Evolutionary conservation across 441 rosid species (phyloP).

Genomic region (Breynia disticha): DNA sequence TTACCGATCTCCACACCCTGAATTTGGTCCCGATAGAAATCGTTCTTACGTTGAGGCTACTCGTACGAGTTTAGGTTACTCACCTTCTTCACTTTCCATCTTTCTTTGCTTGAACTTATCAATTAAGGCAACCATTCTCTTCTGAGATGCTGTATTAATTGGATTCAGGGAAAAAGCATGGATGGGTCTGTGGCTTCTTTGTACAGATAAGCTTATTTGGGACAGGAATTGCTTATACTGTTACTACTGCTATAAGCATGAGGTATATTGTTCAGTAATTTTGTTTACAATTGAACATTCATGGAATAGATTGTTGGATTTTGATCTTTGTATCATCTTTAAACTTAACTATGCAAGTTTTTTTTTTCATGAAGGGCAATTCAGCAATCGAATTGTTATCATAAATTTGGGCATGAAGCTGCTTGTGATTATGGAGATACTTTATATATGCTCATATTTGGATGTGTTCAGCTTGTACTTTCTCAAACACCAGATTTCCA

Average conservation of each 20-base stretch:
- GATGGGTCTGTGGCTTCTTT: conserved; percentile 1
- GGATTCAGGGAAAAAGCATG: conserved; percentile 1
- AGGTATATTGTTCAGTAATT: no score
- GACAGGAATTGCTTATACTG: conserved; percentile 2
- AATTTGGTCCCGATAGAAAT: conserved; percentile 2
- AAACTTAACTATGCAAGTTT: no score
- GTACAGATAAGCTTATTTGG: conserved; percentile 4
- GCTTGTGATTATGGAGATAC: conserved; percentile 5
- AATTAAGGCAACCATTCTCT: neutral
- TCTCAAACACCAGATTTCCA: conserved; percentile 50
- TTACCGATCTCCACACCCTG: conserved; percentile 2
- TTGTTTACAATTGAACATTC: no score
- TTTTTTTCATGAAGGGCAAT: conserved; percentile 31
- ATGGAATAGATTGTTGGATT: no score
- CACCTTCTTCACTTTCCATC: neutral
- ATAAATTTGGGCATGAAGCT: conserved; percentile 33
- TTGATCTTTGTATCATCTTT: no score
- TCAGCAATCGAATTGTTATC: conserved; percentile 42
- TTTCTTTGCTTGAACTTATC: neutral
- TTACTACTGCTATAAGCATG: conserved; percentile 9
- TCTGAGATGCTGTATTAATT: neutral
- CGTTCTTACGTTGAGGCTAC: conserved; percentile 3
- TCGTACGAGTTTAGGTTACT: neutral
- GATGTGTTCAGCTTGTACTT: conserved; percentile 31
- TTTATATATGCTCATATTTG: conserved; percentile 36